phyloP scores from a whole-genome alignment of 78 protist species.

The Polysphondylium violaceum region DNA sequence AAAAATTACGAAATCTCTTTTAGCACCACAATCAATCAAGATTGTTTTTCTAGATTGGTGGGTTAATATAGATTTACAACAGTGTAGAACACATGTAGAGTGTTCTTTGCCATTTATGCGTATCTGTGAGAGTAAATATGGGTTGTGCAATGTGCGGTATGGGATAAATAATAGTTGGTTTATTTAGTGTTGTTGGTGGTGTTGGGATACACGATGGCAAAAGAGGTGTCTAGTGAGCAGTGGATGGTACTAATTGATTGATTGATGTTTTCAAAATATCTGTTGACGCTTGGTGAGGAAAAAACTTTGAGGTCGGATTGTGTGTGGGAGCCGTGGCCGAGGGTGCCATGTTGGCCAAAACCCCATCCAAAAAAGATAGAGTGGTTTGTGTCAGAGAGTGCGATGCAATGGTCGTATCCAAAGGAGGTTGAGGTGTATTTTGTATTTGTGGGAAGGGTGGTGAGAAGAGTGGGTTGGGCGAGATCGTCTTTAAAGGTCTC shows the following conservation, averaged over 20 bases:
- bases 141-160: too few species aligned
- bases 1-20: too few species aligned
- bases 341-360: constrained; percentile 70
- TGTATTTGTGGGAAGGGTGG: neutral
- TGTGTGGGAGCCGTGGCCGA: constrained; percentile 34
- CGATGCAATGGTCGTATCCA: constrained; percentile 64
- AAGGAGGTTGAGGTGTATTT: neutral
- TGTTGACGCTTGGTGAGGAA: constrained; percentile 20
- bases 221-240: constrained; percentile 58
- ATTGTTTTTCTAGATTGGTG: too few species aligned
- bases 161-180: too few species aligned
- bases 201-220: constrained; percentile 20
- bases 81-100: too few species aligned
- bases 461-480: neutral
- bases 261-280: neutral
- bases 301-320: constrained; percentile 16
- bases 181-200: neutral
- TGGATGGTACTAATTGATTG: neutral
- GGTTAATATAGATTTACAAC: too few species aligned
- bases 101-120: too few species aligned
- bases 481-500: constrained; percentile 23
- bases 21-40: too few species aligned
- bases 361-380: constrained; percentile 37
- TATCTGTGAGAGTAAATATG: too few species aligned
- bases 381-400: neutral